phyloP scores from a whole-genome alignment of 2,329 filamentous ascomycete species.

The Arthrobotrys sphaeroides region DNA sequence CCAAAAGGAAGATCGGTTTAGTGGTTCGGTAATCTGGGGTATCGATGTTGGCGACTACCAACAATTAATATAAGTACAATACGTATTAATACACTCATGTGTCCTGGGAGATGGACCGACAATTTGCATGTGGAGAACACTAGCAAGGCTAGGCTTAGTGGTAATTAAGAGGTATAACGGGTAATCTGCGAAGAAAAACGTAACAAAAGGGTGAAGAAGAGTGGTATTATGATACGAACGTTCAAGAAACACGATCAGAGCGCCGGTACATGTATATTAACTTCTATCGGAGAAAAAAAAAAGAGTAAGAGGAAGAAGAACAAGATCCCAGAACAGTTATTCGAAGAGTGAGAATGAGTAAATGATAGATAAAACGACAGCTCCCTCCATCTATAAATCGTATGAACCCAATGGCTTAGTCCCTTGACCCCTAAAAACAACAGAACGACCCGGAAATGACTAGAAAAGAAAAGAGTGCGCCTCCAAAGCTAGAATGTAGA shows the following conservation, averaged over 20 bases:
- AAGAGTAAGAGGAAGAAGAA: background rate
- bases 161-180: background rate
- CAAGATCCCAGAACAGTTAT: background rate
- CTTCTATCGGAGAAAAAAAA: constrained; percentile 30
- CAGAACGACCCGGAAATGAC: constrained; percentile 5
- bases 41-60: constrained; percentile 21
- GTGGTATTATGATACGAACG: constrained; percentile 42
- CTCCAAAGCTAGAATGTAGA: background rate
- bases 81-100: too few species aligned
- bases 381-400: constrained; percentile 49
- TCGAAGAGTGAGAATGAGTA: constrained; percentile 1
- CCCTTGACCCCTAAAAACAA: constrained; percentile 9
- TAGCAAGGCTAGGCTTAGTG: background rate
- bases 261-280: constrained; percentile 50
- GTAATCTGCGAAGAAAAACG: background rate
- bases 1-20: constrained; percentile 8
- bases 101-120: background rate
- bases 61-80: constrained; percentile 1
- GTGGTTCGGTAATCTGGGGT: constrained; percentile 34
- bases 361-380: constrained; percentile 17
- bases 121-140: constrained; percentile 17
- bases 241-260: constrained; percentile 18
- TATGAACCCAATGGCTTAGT: constrained; percentile 27
- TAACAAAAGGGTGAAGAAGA: constrained; percentile 20
- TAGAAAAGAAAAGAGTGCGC: constrained; percentile 5